Evolutionary conservation across 495 filamentous ascomycete species (phyloP).

Genomic region (Aspergillus sparsus): DNA sequence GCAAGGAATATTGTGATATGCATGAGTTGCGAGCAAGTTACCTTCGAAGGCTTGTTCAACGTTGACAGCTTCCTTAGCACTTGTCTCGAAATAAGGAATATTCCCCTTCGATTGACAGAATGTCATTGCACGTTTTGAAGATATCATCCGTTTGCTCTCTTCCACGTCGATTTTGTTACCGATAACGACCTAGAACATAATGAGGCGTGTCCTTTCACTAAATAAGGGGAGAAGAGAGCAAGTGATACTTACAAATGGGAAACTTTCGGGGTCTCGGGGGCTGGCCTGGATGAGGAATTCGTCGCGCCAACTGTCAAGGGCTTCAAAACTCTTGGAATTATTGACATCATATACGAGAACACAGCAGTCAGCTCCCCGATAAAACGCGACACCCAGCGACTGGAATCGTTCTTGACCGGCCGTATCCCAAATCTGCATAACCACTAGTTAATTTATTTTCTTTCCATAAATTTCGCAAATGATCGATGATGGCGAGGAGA

Average conservation of each 20-base stretch:
- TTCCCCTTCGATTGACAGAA: conserved; percentile 97
- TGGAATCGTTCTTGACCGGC: conserved; percentile 98
- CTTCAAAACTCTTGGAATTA: conserved; percentile 98
- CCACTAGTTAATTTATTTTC: conserved; percentile 24
- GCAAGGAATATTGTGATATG: neutral
- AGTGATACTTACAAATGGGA: conserved; percentile 81
- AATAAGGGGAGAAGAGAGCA: neutral
- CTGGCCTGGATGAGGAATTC: conserved; percentile 98
- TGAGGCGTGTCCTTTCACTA: neutral
- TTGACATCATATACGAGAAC: conserved; percentile 99
- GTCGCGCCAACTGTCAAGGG: conserved; percentile 96
- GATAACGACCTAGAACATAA: conserved; percentile 68
- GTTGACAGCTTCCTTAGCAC: conserved; percentile 97
- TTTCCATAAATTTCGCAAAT: neutral
- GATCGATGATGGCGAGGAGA: conserved; percentile 8
- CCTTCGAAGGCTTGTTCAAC: conserved; percentile 99
- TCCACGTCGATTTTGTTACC: conserved; percentile 99
- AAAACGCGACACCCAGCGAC: conserved; percentile 96
- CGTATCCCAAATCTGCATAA: conserved; percentile 88
- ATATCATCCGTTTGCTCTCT: conserved; percentile 96
- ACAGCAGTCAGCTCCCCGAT: conserved; percentile 97
- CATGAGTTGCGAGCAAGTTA: conserved; percentile 34
- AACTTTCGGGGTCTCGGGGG: conserved; percentile 93
- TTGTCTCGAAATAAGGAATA: conserved; percentile 99
- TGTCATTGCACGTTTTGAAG: conserved; percentile 89